Evolutionary conservation across 2,329 filamentous ascomycete species (phyloP).

Genomic region (Dothistroma pini): DNA sequence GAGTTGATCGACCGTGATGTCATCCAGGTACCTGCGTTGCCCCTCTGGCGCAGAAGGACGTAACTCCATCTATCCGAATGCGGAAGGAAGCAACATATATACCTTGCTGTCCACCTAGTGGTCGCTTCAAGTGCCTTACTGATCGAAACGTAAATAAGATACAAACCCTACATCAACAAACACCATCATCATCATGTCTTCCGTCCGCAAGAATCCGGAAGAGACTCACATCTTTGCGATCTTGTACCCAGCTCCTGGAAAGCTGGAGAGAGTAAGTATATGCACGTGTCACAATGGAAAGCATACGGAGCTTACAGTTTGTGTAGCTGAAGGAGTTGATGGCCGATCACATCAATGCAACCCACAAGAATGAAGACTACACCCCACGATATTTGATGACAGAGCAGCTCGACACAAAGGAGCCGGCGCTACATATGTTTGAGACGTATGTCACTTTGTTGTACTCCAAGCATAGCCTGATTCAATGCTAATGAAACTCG

Average conservation of each 20-base stretch:
- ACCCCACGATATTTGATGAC: slow-evolving; percentile 24
- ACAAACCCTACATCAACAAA: neutral
- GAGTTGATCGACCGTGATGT: neutral
- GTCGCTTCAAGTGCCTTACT: too few species aligned
- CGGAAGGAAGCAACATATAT: neutral
- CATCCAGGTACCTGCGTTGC: neutral
- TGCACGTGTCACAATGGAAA: neutral
- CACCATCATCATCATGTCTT: slow-evolving; percentile 9
- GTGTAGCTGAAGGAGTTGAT: slow-evolving; percentile 19
- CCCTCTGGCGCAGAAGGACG: neutral
- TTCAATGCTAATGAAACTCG: neutral
- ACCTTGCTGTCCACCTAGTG: neutral
- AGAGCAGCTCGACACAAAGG: slow-evolving; percentile 21
- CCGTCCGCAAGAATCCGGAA: slow-evolving; percentile 13
- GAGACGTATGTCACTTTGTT: slow-evolving; percentile 16
- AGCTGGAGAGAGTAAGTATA: slow-evolving; percentile 12
- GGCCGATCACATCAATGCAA: slow-evolving; percentile 14
- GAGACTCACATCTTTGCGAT: slow-evolving; percentile 22
- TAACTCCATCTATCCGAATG: slow-evolving; percentile 4
- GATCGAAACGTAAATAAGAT: too few species aligned
- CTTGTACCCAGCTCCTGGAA: slow-evolving; percentile 18
- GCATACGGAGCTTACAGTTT: neutral
- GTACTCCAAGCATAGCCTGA: neutral
- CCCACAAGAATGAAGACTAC: slow-evolving; percentile 23
- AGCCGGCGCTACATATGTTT: slow-evolving; percentile 24